Conservation (phyloP, 179 eudicot genomes). For the Silene noctiflora region DNA sequence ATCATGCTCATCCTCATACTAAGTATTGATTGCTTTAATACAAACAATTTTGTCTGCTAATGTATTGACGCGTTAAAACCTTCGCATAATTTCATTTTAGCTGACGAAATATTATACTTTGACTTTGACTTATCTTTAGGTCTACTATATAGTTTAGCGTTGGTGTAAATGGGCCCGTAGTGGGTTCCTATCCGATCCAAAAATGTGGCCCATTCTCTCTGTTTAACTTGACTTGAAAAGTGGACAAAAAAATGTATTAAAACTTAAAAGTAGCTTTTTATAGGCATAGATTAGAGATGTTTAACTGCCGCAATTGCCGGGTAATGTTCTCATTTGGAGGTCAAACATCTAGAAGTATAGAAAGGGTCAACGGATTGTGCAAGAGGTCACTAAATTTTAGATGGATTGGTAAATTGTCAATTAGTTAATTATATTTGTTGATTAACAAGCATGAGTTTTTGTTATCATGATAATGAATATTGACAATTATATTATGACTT, state of each 20-base stretch:
- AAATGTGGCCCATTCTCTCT: constrained; percentile 10
- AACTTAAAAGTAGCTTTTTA: not conserved
- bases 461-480: no score
- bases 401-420: no score
- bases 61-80: constrained; percentile 35
- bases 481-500: no score
- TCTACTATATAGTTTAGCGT: constrained; percentile 10
- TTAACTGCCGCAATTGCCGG: constrained; percentile 35
- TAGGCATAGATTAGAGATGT: constrained; percentile 16
- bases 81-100: not conserved
- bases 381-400: not conserved
- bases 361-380: constrained; percentile 27
- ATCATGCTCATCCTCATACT: constrained; percentile 24
- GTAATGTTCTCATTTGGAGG: constrained; percentile 27
- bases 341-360: constrained; percentile 34
- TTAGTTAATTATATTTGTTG: no score
- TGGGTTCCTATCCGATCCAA: constrained; percentile 30
- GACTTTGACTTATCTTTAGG: constrained; percentile 30
- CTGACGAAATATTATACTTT: constrained; percentile 1
- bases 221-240: not conserved
- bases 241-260: no score
- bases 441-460: no score
- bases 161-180: constrained; percentile 22
- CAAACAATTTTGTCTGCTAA: constrained; percentile 28
- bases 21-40: constrained; percentile 21